Conservation (phyloP, 116 monocot genomes). For the Cymodocea nodosa region DNA sequence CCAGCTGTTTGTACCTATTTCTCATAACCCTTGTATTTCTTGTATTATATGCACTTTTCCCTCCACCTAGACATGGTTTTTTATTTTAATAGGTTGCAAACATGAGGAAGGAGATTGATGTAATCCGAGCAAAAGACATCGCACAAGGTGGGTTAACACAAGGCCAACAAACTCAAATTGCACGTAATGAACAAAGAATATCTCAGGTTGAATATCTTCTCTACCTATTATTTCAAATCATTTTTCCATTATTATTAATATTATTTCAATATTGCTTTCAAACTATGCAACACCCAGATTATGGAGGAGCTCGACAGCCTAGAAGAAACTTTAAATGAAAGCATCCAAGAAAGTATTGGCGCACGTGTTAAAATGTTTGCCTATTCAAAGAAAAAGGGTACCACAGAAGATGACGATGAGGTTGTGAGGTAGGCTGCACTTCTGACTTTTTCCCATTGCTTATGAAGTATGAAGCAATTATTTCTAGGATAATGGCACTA, state of each 20-base stretch:
- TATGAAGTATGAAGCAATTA: background rate
- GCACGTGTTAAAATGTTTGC: constrained; percentile 48
- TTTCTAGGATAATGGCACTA: too few species aligned
- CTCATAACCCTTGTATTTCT: background rate
- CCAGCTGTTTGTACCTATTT: background rate
- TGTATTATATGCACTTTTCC: background rate
- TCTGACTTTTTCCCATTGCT: background rate
- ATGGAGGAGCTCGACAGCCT: constrained; percentile 95
- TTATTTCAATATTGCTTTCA: constrained; percentile 2
- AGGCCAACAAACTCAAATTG: constrained; percentile 99
- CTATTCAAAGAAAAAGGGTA: constrained; percentile 31
- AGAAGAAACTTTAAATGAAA: constrained; percentile 98
- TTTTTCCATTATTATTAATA: background rate
- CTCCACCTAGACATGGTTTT: background rate
- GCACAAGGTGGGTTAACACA: constrained; percentile 95
- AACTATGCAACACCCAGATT: constrained; percentile 35
- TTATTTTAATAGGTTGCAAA: constrained; percentile 49
- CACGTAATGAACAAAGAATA: constrained; percentile 90
- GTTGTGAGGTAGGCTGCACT: constrained; percentile 36
- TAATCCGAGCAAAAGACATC: constrained; percentile 89
- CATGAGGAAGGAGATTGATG: constrained; percentile 96
- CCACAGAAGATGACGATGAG: constrained; percentile 42
- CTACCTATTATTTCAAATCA: background rate
- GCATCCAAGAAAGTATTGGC: constrained; percentile 86
- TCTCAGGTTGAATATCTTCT: constrained; percentile 41